These are phyloP conservation scores for Suhomyces chickasaworum DNA, from an alignment of 1,139 yeast genomes.

Conservation along the genomic window DNA sequence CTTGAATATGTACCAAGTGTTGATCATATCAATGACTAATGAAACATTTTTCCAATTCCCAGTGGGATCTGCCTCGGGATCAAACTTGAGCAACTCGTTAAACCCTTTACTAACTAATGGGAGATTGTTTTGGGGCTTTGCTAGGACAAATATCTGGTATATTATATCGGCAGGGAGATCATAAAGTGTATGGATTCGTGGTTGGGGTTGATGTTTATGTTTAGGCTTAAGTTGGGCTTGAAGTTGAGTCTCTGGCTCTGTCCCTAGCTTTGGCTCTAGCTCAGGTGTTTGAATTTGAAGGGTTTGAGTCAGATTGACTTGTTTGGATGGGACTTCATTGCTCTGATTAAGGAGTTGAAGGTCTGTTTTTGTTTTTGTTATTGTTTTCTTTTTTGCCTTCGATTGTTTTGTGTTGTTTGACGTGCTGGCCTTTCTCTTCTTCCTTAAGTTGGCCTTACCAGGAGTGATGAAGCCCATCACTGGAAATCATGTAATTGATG, in stretches of 20 bases:
- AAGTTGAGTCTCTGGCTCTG: no score
- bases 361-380: not conserved
- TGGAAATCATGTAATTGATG: not conserved
- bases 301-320: not conserved
- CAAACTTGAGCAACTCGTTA: constrained; percentile 23
- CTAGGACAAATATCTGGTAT: constrained; percentile 30
- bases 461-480: constrained; percentile 37
- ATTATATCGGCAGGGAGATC: constrained; percentile 38
- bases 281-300: not conserved
- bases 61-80: constrained; percentile 9
- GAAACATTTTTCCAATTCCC: constrained; percentile 16
- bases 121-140: constrained; percentile 34
- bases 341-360: not conserved
- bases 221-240: no score
- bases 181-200: constrained; percentile 8
- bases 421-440: not conserved
- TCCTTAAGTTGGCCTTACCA: constrained; percentile 22
- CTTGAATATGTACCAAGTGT: constrained; percentile 15
- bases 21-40: constrained; percentile 17
- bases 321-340: not conserved
- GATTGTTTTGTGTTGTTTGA: no score
- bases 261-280: no score
- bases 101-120: constrained; percentile 30
- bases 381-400: no score
- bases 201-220: no score